A percentile compares a stretch with the other conserved stretches of the same genome.
Evolutionary conservation across 495 filamentous ascomycete species (phyloP).

Genomic region (Penicillium roqueforti): DNA sequence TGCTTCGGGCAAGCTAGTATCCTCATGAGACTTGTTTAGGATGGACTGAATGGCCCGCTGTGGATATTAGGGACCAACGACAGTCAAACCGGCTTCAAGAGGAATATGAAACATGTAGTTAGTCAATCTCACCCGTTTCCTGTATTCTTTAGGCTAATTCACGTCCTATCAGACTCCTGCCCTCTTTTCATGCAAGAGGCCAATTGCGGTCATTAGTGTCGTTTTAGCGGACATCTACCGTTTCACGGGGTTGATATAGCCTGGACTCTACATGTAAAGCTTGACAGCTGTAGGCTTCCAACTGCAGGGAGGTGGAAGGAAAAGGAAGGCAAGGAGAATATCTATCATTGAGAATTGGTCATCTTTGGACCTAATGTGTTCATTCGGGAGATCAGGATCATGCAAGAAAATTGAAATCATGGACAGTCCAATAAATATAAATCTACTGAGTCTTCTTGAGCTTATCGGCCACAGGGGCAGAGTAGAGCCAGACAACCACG

Average conservation of each 20-base stretch:
- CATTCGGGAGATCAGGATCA: conserved; percentile 1
- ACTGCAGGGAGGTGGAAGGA: not conserved
- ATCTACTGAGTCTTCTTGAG: conserved; percentile 70
- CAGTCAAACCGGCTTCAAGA: not conserved
- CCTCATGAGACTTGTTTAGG: not conserved
- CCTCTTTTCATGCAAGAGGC: not conserved
- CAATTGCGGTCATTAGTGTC: not conserved
- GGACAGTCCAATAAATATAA: conserved; percentile 13
- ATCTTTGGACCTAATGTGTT: conserved; percentile 4
- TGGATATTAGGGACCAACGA: not conserved
- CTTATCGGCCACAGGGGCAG: conserved; percentile 52
- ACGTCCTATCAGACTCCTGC: not conserved
- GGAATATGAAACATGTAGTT: not conserved
- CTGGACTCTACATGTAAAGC: not conserved
- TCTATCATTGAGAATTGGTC: not conserved
- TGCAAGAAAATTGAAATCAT: conserved; percentile 16
- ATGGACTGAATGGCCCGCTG: not conserved
- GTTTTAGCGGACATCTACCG: not conserved
- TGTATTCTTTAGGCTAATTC: not conserved
- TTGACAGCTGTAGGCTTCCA: not conserved
- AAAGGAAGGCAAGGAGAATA: not conserved
- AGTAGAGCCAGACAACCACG: conserved; percentile 85
- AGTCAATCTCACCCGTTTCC: not conserved
- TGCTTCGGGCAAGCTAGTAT: not conserved
- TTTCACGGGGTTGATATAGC: not conserved